Evolutionary conservation across 1,284 basidiomycete genomes (phyloP), one percentile per base, ranked within the genome.

Genomic region (Mycena citricolor): DNA sequence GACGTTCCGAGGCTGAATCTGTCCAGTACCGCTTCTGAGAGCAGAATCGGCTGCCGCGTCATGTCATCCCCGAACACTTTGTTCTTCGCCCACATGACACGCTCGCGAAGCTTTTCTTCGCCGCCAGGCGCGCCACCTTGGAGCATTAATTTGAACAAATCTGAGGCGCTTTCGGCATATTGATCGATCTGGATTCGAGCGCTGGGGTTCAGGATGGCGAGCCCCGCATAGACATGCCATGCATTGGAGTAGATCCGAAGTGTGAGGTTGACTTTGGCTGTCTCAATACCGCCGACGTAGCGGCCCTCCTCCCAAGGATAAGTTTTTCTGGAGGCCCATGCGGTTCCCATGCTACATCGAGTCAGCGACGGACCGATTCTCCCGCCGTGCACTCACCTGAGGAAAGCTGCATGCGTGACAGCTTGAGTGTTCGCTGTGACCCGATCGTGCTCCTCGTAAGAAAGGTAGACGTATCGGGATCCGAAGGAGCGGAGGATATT

Each of bases 371-470:
- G 49, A 23, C 39, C 23, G 28, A 47, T 29, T 29, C 10, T 29
- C 26, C n/a, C 10, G n/a, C 10, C 10, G 26, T 29, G n/a, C 26
- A n/a, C n/a, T n/a, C n/a, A 92, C 92, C 87, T 93, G 26, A 99
- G 73, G 72, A 99, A 99, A 1, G 95, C 95, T 11, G 95, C 95
- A 58, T 99, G 97, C 0, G 94, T 98, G 16, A 97, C 94, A 0
- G 95, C 95, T 68, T 99, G 95, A 0, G 97, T 98, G 58, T 98
- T 99, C 17, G 95, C 95, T 0, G 95, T 99, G 37, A 99, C 90
- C 35, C 82, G 75, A 59, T 99, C 95, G 62, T 99, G 95, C 53
- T 98, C 93, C 55, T 97, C 90, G 68, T 97, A 99, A 22, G 83
- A 87, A 41, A 99, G 74, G 62, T 97, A 86, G 43, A 99, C 95